Base-by-base conservation (phyloP, 495 filamentous ascomycete species). In the Penicillium parvum region DNA sequence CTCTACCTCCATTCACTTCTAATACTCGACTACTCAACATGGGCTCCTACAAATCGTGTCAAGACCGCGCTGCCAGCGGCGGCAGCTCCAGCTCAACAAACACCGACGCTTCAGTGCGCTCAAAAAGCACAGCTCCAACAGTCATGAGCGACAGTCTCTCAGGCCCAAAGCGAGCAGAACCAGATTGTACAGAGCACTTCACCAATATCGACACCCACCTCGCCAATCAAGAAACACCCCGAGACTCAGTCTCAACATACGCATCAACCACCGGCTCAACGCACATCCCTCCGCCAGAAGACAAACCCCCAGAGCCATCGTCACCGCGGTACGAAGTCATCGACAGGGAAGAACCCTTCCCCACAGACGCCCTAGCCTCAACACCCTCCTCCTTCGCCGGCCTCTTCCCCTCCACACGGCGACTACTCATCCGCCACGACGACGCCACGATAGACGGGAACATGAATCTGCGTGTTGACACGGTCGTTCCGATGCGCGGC, bases 381-480 rank as follows among this genome's bases (percentile, higher is more conserved):
- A 92, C 81, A 18, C 85, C 92, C 9, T 71, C 82, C 12, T 85
- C 89, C 39, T 98, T 98, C 59, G 85, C 86, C 26, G 76, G 82
- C 45, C 77, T 90, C 50, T 98, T 96, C 62, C 91, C 92, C 8
- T 91, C 91, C 7, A 73, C 82, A 21, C 79, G 87, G 52, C 77
- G 84, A 33, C 67, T 98, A 20, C 77, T 76, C 28, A 92, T 98
- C 54, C 81, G 85, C 30, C 92, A 98, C 54, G 92, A 98, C 56
- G 89, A 96, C 65, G 76, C 86, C 25, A 95, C 92, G 3, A 61
- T 83, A 12, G 92, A 98, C 63, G 91, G 92, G 14, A 96, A 97
- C 73, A 95, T 96, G 92, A 96, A 96, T 60, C 75, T 98, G 40
- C 83, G 90, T 29, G 75, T 98, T 36, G 90, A 96, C 60, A 89